phyloP scores from a whole-genome alignment of 768 basidiomycete species.

The Chalciporus sphaerocephalus region DNA sequence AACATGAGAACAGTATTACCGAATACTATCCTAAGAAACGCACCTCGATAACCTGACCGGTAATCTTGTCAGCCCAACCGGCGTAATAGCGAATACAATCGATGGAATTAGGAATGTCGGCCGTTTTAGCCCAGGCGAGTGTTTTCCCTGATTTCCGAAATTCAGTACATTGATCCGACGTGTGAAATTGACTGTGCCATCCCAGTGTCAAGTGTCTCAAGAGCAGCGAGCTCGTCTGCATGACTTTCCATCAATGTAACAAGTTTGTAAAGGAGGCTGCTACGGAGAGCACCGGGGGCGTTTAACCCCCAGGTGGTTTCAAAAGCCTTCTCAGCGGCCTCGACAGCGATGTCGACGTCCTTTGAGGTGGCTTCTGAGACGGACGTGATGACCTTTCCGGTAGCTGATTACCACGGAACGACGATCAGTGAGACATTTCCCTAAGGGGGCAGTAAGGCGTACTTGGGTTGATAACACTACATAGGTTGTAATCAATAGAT shows the following conservation, averaged over 20 bases:
- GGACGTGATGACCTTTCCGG: constrained; percentile 55
- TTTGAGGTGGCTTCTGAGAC: constrained; percentile 56
- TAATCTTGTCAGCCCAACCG: too few relatives aligned
- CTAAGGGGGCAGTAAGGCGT: constrained; percentile 9
- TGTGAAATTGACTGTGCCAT: constrained; percentile 1
- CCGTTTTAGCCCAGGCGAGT: constrained; percentile 42
- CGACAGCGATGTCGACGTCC: too few relatives aligned
- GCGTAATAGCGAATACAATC: too few relatives aligned
- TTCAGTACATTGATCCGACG: background rate
- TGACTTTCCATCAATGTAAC: constrained; percentile 60
- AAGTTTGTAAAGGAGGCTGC: constrained; percentile 56
- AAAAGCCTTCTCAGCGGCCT: constrained; percentile 56
- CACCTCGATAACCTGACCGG: constrained; percentile 67
- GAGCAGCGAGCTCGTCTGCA: constrained; percentile 59
- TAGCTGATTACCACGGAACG: constrained; percentile 44
- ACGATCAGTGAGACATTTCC: background rate
- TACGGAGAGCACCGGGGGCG: constrained; percentile 48
- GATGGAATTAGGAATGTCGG: constrained; percentile 51
- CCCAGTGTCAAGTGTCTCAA: constrained; percentile 73
- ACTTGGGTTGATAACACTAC: constrained; percentile 58
- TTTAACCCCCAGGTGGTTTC: constrained; percentile 69
- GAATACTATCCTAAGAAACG: background rate
- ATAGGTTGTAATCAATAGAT: background rate
- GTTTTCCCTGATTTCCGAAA: constrained; percentile 44
- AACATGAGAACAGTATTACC: background rate